phyloP scores from a whole-genome alignment of 2,329 filamentous ascomycete species.

The Amesomyces nigricolor region DNA sequence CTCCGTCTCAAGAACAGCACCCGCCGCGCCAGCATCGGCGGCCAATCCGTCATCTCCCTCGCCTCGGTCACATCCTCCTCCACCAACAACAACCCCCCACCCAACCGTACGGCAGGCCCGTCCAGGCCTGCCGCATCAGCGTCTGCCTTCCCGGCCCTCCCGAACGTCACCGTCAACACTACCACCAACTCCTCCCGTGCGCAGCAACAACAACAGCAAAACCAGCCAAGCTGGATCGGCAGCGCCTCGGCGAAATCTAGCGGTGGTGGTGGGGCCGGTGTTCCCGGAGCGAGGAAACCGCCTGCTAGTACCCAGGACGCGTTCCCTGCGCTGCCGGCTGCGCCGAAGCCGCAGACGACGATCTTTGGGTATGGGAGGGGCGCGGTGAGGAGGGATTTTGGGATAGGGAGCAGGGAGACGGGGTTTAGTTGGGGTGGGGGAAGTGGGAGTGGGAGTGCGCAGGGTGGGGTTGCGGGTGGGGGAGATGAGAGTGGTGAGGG shows the following conservation, averaged over 20 bases:
- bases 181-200: neutral
- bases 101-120: constrained; percentile 19
- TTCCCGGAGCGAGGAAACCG: neutral
- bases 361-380: constrained; percentile 57
- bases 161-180: constrained; percentile 23
- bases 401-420: constrained; percentile 37
- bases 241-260: neutral
- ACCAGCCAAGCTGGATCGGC: constrained; percentile 25
- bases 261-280: neutral
- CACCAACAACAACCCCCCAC: neutral
- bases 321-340: constrained; percentile 78
- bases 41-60: constrained; percentile 15
- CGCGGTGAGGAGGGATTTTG: constrained; percentile 50
- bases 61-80: constrained; percentile 18
- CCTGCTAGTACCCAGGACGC: constrained; percentile 45
- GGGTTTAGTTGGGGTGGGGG: constrained; percentile 49
- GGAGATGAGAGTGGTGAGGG: constrained; percentile 28
- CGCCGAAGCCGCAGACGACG: constrained; percentile 61
- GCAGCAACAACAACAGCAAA: neutral
- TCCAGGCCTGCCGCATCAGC: constrained; percentile 22
- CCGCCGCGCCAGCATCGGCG: constrained; percentile 35
- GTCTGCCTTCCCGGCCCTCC: constrained; percentile 42
- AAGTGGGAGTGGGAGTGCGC: constrained; percentile 20
- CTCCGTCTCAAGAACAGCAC: constrained; percentile 56
- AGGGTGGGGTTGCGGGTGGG: constrained; percentile 31